Evolutionary conservation across 2,329 filamentous ascomycete species (phyloP), one percentile per base, ranked within the genome.

Genomic region (Xylaria multiplex): DNA sequence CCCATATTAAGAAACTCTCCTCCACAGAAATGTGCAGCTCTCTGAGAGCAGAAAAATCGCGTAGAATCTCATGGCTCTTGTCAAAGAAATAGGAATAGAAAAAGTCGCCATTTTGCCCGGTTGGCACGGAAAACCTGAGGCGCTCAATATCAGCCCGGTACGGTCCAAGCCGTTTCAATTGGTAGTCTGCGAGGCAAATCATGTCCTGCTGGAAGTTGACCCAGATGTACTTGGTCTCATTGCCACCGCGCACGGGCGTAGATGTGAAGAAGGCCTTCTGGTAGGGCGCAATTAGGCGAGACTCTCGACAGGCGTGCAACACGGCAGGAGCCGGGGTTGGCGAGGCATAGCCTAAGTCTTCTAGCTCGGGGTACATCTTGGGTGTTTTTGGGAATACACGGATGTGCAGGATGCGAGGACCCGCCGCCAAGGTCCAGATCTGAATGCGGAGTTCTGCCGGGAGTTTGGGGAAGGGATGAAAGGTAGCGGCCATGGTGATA

Each of bases 191-290:
- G 27, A 59, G 27, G 55, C 48, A 53, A 32, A 64, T 59, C 55
- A 59, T 64, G 48, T 59, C 61, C 4, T 54, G 37, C 54, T 48
- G 46, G 49, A 64, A 64, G 55, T 64, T 64, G 48, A 59, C 54
- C 61, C 61, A 64, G 55, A 64, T 48, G 55, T 54, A 64, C 11
- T 40, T 63, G 27, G 27, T 27, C 2, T 27, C 27, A 2, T 1
- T 27, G 27, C 27, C 27, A 27, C 27, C 27, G 27, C 27, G 5
- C 27, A 27, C 27, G 5, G 27, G 27, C 27, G 27, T 27, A 2
- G 54, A 45, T 14, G 22, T 56, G 54, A 64, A n/a, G 24, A 64
- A 59, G 14, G 61, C 16, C 55, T 30, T 64, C 55, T 49, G 4
- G 24, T 64, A 64, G 6, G 48, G 37, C 0, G 62, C 55, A 14